Evolutionary conservation across 225 moss, liverwort and hornwort species (phyloP).

Genomic region (Physcomitrium patens): DNA sequence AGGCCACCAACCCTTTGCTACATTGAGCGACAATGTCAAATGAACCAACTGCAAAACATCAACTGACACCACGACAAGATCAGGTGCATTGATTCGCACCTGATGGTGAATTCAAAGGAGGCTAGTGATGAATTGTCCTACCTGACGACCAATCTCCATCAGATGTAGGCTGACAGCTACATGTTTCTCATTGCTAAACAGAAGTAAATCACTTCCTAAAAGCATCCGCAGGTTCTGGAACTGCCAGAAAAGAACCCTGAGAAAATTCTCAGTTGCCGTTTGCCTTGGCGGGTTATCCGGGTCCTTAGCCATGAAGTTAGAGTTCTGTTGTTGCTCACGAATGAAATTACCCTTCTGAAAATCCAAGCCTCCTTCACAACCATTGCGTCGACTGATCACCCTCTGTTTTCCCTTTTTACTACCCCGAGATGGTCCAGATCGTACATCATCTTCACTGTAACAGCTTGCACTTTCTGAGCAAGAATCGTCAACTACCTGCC

Average conservation of each 20-base stretch:
- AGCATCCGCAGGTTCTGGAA: slow-evolving; percentile 97
- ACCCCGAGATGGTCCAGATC: slow-evolving; percentile 30
- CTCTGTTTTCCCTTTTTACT: slow-evolving; percentile 69
- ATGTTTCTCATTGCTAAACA: slow-evolving; percentile 95
- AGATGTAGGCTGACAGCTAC: slow-evolving; percentile 94
- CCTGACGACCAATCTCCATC: slow-evolving; percentile 97
- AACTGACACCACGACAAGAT: slow-evolving; percentile 25
- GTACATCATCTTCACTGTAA: slow-evolving; percentile 60
- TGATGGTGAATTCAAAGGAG: not conserved
- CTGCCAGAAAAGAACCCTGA: slow-evolving; percentile 93
- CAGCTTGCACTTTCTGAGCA: slow-evolving; percentile 56
- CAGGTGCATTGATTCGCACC: slow-evolving; percentile 16
- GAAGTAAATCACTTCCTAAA: slow-evolving; percentile 88
- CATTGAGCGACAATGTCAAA: not conserved
- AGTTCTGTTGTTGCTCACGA: slow-evolving; percentile 71
- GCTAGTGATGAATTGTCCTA: slow-evolving; percentile 21
- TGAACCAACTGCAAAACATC: not conserved
- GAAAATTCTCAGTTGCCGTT: slow-evolving; percentile 71
- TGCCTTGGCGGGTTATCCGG: slow-evolving; percentile 78
- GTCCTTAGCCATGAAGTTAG: slow-evolving; percentile 80
- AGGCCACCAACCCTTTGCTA: not conserved
- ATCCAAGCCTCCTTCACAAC: slow-evolving; percentile 72
- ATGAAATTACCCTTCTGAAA: slow-evolving; percentile 63
- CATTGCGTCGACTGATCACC: slow-evolving; percentile 67
- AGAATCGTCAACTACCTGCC: slow-evolving; percentile 62